phyloP scores from a whole-genome alignment of 2,329 filamentous ascomycete species.

The Chaetomium strumarium region DNA sequence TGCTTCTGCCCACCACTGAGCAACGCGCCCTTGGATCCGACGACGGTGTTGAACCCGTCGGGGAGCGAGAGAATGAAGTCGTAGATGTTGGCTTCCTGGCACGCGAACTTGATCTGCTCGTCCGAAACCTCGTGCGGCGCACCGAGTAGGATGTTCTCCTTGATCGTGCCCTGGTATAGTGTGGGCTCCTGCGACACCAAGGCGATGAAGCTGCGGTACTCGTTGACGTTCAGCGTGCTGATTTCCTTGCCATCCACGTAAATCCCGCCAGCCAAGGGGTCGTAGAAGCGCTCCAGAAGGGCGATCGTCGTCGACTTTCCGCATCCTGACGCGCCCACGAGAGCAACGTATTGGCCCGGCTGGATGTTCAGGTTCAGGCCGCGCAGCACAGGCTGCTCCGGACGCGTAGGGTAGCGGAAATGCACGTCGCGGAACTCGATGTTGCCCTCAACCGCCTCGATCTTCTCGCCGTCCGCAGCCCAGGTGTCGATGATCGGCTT shows the following conservation, averaged over 20 bases:
- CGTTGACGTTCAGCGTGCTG: conserved; percentile 71
- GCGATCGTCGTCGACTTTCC: conserved; percentile 94
- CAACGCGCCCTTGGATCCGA: conserved; percentile 80
- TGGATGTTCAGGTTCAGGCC: conserved; percentile 70
- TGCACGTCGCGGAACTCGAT: conserved; percentile 91
- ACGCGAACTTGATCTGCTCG: conserved; percentile 67
- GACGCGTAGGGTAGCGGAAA: conserved; percentile 88
- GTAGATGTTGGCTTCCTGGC: conserved; percentile 86
- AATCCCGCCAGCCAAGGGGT: conserved; percentile 73
- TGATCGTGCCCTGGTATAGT: conserved; percentile 85
- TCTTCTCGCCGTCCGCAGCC: conserved; percentile 59
- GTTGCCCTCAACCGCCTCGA: conserved; percentile 63
- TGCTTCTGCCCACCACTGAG: conserved; percentile 92
- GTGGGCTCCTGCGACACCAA: conserved; percentile 94
- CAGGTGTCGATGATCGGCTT: conserved; percentile 77
- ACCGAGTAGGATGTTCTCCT: conserved; percentile 83
- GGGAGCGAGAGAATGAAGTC: conserved; percentile 84
- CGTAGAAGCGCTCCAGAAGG: conserved; percentile 89
- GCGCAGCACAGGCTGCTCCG: conserved; percentile 85
- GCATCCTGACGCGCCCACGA: conserved; percentile 91
- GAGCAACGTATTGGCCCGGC: conserved; percentile 76
- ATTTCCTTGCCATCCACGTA: conserved; percentile 82
- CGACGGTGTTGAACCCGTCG: conserved; percentile 78
- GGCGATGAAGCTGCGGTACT: conserved; percentile 77
- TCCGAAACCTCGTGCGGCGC: conserved; percentile 63